Conservation (phyloP, 495 filamentous ascomycete genomes). For the Penicillium soppii region DNA sequence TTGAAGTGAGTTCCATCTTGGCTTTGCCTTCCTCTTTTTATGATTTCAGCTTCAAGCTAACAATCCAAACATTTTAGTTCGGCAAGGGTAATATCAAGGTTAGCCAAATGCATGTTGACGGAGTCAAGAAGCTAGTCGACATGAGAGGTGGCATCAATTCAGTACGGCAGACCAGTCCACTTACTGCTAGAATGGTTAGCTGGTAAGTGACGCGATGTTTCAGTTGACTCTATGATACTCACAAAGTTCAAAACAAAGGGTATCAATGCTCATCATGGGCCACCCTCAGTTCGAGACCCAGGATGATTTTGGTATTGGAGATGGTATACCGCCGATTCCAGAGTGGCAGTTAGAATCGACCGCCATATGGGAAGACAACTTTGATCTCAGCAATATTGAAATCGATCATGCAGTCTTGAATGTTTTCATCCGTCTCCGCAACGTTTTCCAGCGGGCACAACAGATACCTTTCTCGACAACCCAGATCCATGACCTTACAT, state of each 20-base stretch:
- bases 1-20: conserved; percentile 37
- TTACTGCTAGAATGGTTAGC: conserved; percentile 52
- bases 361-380: conserved; percentile 2
- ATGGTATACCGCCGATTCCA: conserved; percentile 43
- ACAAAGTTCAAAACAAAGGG: conserved; percentile 39
- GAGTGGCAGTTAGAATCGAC: conserved; percentile 40
- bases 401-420: conserved; percentile 34
- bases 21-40: neutral
- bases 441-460: conserved; percentile 30
- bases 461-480: conserved; percentile 30
- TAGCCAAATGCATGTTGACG: conserved; percentile 50
- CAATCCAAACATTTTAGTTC: conserved; percentile 25
- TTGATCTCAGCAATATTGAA: conserved; percentile 17
- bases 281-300: conserved; percentile 49
- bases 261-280: conserved; percentile 50
- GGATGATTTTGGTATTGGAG: conserved; percentile 44
- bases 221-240: neutral
- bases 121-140: conserved; percentile 43
- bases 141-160: conserved; percentile 48
- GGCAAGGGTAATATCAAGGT: conserved; percentile 48
- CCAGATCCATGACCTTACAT: conserved; percentile 49
- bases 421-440: conserved; percentile 41
- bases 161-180: conserved; percentile 45
- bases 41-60: neutral
- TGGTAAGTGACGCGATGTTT: conserved; percentile 34